A percentile compares a stretch with the other conserved stretches of the same genome.
These are phyloP conservation scores for Didymella pinodella DNA, from an alignment of 2,329 filamentous ascomycete genomes.

Conservation along the genomic window DNA sequence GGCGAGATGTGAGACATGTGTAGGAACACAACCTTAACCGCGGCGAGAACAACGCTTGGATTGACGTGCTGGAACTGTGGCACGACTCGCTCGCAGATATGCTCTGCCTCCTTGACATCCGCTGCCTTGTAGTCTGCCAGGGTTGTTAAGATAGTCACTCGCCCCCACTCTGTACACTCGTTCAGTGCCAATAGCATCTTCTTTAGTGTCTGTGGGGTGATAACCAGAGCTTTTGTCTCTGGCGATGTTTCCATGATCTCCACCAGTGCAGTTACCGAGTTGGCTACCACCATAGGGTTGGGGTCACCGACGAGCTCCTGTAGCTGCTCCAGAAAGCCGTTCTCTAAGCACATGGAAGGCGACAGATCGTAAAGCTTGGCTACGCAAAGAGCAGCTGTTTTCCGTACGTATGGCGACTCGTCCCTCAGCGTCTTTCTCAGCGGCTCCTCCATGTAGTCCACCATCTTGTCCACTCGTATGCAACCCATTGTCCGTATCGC, in stretches of 20 bases:
- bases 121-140: conserved; percentile 84
- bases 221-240: conserved; percentile 84
- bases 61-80: conserved; percentile 99
- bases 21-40: conserved; percentile 95
- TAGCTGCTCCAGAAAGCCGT: conserved; percentile 90
- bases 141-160: conserved; percentile 90
- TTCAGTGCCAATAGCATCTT: conserved; percentile 96
- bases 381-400: conserved; percentile 96
- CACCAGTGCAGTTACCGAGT: conserved; percentile 90
- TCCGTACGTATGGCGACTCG: conserved; percentile 97
- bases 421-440: conserved; percentile 94
- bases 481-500: conserved; percentile 99
- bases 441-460: conserved; percentile 99
- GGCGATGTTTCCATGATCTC: conserved; percentile 92
- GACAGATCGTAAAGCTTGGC: conserved; percentile 98
- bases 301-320: conserved; percentile 97
- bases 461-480: conserved; percentile 98
- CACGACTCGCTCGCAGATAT: conserved; percentile 94
- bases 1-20: conserved; percentile 88
- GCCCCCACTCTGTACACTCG: conserved; percentile 98
- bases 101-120: conserved; percentile 96
- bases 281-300: conserved; percentile 99
- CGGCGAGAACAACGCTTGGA: conserved; percentile 94
- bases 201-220: conserved; percentile 84
- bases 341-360: conserved; percentile 90